Percentiles rank a stretch among this genome's conserved stretches.
These are phyloP conservation scores for Musa itinerans DNA, from an alignment of 176 grass and related monocot genomes.

Conservation along the genomic window DNA sequence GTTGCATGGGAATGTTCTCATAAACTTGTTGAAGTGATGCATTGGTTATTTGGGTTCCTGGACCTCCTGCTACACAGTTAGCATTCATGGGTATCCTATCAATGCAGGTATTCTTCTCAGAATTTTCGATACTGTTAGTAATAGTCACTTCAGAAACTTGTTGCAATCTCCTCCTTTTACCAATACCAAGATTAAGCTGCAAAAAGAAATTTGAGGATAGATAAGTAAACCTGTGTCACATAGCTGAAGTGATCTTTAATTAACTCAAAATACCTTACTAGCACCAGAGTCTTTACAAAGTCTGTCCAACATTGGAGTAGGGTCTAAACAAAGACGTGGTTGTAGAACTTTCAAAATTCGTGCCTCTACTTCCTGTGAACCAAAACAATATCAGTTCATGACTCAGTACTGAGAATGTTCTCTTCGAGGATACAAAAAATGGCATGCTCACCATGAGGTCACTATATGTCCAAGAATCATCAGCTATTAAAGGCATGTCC, in stretches of 20 bases:
- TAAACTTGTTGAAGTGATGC: conserved; percentile 33
- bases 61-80: conserved; percentile 33
- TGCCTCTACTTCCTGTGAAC: conserved; percentile 71
- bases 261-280: conserved; percentile 52
- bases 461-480: conserved; percentile 97
- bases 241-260: conserved; percentile 18
- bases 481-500: conserved; percentile 68
- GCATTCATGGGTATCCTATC: conserved; percentile 49
- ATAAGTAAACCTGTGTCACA: conserved; percentile 2
- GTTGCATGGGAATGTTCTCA: conserved; percentile 33
- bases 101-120: conserved; percentile 78
- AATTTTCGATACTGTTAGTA: conserved; percentile 58
- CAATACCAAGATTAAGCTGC: conserved; percentile 84
- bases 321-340: conserved; percentile 81
- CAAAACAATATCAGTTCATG: neutral
- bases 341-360: conserved; percentile 82
- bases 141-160: conserved; percentile 62
- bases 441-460: conserved; percentile 75
- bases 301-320: conserved; percentile 78
- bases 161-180: conserved; percentile 65
- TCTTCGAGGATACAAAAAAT: conserved; percentile 9
- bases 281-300: conserved; percentile 66
- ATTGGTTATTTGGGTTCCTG: conserved; percentile 30
- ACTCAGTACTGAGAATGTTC: neutral
- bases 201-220: neutral